Percentiles rank a stretch among this genome's conserved stretches.
Evolutionary conservation across 768 basidiomycete genomes (phyloP).

Genomic region (Asterophora lycoperdoides): DNA sequence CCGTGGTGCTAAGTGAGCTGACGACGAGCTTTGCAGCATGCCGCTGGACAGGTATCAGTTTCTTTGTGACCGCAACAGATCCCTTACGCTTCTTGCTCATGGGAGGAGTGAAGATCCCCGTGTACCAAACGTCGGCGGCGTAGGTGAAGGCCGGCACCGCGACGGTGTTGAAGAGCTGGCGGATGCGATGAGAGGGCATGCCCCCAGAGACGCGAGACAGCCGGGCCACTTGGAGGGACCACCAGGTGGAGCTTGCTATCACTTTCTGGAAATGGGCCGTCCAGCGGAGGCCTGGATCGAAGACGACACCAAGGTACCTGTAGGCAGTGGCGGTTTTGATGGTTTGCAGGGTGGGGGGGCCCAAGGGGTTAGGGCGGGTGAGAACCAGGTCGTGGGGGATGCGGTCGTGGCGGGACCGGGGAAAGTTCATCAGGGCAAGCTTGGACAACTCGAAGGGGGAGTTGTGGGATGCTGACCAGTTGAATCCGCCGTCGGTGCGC

Average conservation of each 20-base stretch:
- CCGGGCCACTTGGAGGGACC: slow-evolving; percentile 1
- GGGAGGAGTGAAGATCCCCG: neutral
- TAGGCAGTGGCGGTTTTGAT: neutral
- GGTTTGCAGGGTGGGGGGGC: neutral
- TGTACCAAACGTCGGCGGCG: no score
- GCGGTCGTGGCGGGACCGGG: slow-evolving; percentile 4
- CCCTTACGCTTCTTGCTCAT: no score
- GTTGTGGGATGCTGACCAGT: slow-evolving; percentile 26
- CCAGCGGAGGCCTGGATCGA: no score
- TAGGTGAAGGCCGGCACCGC: no score
- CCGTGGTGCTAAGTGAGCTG: no score
- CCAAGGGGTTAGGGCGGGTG: neutral
- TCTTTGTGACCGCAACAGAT: neutral
- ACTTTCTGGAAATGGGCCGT: slow-evolving; percentile 14
- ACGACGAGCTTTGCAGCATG: no score
- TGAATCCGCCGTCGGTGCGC: slow-evolving; percentile 15
- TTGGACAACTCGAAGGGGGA: slow-evolving; percentile 30
- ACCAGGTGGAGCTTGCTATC: neutral
- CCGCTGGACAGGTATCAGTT: slow-evolving; percentile 2
- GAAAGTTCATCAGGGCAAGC: slow-evolving; percentile 24
- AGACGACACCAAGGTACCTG: neutral
- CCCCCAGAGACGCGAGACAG: no score
- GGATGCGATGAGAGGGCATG: no score
- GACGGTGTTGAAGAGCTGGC: no score
- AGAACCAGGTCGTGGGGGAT: slow-evolving; percentile 3